Percentiles rank a stretch among this genome's conserved stretches.
Evolutionary conservation across 345 rosid species (phyloP).

Genomic region (Linum tenue): DNA sequence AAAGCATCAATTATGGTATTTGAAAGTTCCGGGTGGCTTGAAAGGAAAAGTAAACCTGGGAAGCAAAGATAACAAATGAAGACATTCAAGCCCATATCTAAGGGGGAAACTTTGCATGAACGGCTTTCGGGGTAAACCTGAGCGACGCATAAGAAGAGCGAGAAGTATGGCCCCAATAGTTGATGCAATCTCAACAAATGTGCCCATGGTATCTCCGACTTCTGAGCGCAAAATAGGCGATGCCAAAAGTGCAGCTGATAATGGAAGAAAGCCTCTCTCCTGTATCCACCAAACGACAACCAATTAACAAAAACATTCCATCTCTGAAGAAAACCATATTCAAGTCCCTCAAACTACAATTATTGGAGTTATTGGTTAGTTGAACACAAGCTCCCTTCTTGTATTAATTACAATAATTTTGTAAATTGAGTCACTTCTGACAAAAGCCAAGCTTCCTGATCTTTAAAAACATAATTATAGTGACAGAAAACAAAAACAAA

Average conservation of each 20-base stretch:
- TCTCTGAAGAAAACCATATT: neutral
- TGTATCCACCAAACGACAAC: constrained; percentile 16
- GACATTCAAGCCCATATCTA: constrained; percentile 3
- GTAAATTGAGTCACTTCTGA: neutral
- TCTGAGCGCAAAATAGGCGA: constrained; percentile 47
- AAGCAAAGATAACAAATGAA: constrained; percentile 20
- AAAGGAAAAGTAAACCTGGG: constrained; percentile 74
- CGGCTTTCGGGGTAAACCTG: constrained; percentile 39
- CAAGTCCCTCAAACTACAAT: neutral
- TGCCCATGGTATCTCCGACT: constrained; percentile 41
- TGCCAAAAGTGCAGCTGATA: constrained; percentile 89
- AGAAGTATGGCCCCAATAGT: constrained; percentile 71
- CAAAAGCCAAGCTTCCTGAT: neutral
- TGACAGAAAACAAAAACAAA: neutral
- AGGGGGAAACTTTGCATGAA: constrained; percentile 4
- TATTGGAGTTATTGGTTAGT: neutral
- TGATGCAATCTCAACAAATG: constrained; percentile 51
- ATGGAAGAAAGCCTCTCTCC: constrained; percentile 96
- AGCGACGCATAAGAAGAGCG: constrained; percentile 66
- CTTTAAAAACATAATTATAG: neutral
- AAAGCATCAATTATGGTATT: constrained; percentile 59
- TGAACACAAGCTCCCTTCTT: neutral
- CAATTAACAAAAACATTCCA: neutral
- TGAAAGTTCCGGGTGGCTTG: constrained; percentile 65
- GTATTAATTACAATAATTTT: no score